Evolutionary conservation across 129 eudicot species (phyloP), one percentile per base, ranked within the genome.

Genomic region (Centella asiatica): DNA sequence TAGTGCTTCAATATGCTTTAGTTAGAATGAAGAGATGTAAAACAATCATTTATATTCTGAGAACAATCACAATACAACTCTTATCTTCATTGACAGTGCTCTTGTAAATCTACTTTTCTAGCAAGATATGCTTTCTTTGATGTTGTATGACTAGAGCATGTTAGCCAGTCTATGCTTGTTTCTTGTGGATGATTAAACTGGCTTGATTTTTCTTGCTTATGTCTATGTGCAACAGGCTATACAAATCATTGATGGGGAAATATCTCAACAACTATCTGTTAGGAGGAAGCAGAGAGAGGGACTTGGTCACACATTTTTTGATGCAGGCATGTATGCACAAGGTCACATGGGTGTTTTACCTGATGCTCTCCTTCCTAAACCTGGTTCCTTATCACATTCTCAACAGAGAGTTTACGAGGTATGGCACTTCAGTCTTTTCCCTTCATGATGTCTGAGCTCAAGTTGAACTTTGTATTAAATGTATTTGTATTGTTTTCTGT

Each of bases 391-490:
- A 63, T 93, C 99, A 23, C 92, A 77, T 61, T 78, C 99, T 44
- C 99, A 93, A 74, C 99, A 93, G 68, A 82, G 99, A 47, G 99
- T 93, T 65, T 93, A 93, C 57, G 96, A 87, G 96, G 99, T 93
- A 69, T 49, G 9, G 37, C 9, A 18, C 8, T 4, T n/a, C 24
- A 14, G 28, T 57, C 27, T 34, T 58, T 33, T 24, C 10, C 28
- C 29, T 2, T 34, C 46, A 12, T 25, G 19, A n/a, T 4, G 9
- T 11, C 14, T 22, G 47, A 33, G 28, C 60, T 3, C 20, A 32
- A 5, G 20, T 15, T 20, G 49, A 37, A 24, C 25, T 18, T 9
- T 46, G 14, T 17, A 23, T 31, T 29, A 24, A 20, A 39, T 37
- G 23, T 32, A 3, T 50, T 45, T 39, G 18, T 33, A 14, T 29